These are phyloP conservation scores for Aspergillus nomiae DNA, from an alignment of 2,329 filamentous ascomycete species.

Conservation along the genomic window DNA sequence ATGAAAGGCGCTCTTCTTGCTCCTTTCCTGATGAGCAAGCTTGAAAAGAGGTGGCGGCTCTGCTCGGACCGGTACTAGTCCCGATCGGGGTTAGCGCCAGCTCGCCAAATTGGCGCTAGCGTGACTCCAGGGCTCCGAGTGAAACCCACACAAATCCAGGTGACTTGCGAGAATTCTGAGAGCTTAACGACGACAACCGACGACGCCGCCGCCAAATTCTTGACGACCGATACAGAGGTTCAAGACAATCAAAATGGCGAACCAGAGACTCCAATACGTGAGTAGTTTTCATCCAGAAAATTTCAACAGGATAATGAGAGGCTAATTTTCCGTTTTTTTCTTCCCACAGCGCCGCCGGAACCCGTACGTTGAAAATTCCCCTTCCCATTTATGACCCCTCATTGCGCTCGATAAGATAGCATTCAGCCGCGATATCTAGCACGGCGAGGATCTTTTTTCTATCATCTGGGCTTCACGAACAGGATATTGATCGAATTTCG, in stretches of 20 bases:
- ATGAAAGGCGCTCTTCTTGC: constrained; percentile 23
- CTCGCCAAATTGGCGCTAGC: constrained; percentile 43
- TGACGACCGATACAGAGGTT: constrained; percentile 45
- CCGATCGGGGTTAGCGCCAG: constrained; percentile 28
- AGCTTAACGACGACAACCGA: constrained; percentile 46
- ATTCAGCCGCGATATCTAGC: constrained; percentile 11
- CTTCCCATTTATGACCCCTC: constrained; percentile 22
- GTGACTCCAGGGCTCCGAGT: constrained; percentile 41
- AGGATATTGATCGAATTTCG: constrained; percentile 35
- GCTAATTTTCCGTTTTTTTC: constrained; percentile 16
- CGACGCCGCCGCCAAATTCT: constrained; percentile 42
- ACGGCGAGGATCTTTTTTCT: constrained; percentile 11
- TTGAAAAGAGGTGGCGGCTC: constrained; percentile 43
- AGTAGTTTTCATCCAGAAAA: constrained; percentile 24
- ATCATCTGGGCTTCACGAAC: constrained; percentile 3
- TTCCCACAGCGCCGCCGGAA: constrained; percentile 69
- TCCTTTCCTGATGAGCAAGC: constrained; percentile 26
- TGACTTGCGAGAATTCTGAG: constrained; percentile 43
- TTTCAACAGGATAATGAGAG: neutral
- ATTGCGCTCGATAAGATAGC: constrained; percentile 23
- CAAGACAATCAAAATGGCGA: constrained; percentile 54
- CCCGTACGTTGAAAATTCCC: constrained; percentile 62
- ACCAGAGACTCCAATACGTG: constrained; percentile 56
- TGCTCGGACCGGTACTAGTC: constrained; percentile 25
- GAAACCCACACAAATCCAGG: constrained; percentile 50